Base-by-base conservation (phyloP, 495 filamentous ascomycete species). In the Tuber microsphaerosporum region DNA sequence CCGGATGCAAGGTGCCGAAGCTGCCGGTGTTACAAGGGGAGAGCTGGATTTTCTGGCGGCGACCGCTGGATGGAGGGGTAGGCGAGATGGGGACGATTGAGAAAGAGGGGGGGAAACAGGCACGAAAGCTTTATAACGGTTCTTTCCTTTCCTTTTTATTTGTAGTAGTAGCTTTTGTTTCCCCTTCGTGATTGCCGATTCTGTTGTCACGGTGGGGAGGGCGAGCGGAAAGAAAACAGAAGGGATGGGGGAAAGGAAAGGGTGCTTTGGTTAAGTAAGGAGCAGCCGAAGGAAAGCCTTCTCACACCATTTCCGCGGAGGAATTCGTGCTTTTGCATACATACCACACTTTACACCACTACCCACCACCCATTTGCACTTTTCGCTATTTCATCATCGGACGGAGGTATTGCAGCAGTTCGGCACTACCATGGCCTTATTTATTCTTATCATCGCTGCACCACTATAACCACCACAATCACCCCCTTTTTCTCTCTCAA, bases 41-140 rank as follows among this genome's bases (percentile, higher is more conserved):
- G 77, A 79, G 46, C 45, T 79, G 16, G 77, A 79, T 73, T 79
- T 79, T 41, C 61, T 79, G 44, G 77, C 77, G 31, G 73, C 69
- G 31, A 79, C 77, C 22, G 77, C 77, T 37, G 76, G 77, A 22
- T 79, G 77, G 77, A 79, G 43, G 73, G 75, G 77, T 73, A 76
- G 77, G 22, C 73, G 77, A 45, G 77, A 73, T 37, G 73, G 69
- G 20, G 77, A 79, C 71, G 77, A 79, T 79, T 79, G 75, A 73
- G 61, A 61, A 61, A 14, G 56, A 12, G 16, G 14, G 14, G 14
- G 10, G 7, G 19, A 34, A 34, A 19, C n/a, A 34, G 56, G 26
- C 31, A 16, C 26, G 26, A 10, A 65, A 34, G 26, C 1, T 31
- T 17, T 65, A 16, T 65, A 19, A 19, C 56, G 31, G 31, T 16